Evolutionary conservation across 2,329 filamentous ascomycete species (phyloP).

Genomic region (Colletotrichum agaves): DNA sequence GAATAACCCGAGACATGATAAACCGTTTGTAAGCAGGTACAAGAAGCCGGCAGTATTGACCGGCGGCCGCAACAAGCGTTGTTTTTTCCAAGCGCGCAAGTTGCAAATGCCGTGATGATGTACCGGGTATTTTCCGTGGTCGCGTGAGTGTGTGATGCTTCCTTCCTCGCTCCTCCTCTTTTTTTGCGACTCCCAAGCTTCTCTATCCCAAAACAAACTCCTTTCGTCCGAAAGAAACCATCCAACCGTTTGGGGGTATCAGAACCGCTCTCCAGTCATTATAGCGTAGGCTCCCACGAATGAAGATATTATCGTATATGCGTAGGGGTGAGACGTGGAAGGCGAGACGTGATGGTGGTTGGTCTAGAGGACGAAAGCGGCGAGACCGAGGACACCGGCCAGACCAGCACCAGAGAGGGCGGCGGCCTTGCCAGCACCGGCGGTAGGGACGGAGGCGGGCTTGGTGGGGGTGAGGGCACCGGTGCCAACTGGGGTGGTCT

Average conservation of each 20-base stretch:
- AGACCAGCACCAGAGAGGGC: conserved; percentile 68
- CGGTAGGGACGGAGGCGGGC: conserved; percentile 56
- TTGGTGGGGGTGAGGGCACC: conserved; percentile 43
- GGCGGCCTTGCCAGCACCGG: conserved; percentile 66
- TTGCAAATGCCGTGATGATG: conserved; percentile 45
- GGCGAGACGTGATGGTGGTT: conserved; percentile 48
- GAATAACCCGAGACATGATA: conserved; percentile 39
- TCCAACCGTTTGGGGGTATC: conserved; percentile 46
- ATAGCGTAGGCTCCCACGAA: conserved; percentile 51
- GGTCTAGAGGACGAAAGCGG: conserved; percentile 69
- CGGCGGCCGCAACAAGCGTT: conserved; percentile 44
- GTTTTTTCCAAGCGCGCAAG: conserved; percentile 47
- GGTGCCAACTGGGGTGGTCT: conserved; percentile 46
- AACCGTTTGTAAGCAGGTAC: conserved; percentile 51
- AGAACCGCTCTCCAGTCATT: conserved; percentile 51
- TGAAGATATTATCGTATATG: conserved; percentile 54
- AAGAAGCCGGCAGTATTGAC: conserved; percentile 49
- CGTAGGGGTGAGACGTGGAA: conserved; percentile 51
- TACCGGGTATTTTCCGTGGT: conserved; percentile 43
- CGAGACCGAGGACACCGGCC: conserved; percentile 69
- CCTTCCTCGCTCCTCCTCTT: conserved; percentile 42
- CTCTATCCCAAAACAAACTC: conserved; percentile 40
- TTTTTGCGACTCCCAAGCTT: conserved; percentile 44
- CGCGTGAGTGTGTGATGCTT: conserved; percentile 40
- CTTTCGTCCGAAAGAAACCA: conserved; percentile 39